phyloP scores from a whole-genome alignment of 768 basidiomycete genomes.

The Agrocybe praecox region DNA sequence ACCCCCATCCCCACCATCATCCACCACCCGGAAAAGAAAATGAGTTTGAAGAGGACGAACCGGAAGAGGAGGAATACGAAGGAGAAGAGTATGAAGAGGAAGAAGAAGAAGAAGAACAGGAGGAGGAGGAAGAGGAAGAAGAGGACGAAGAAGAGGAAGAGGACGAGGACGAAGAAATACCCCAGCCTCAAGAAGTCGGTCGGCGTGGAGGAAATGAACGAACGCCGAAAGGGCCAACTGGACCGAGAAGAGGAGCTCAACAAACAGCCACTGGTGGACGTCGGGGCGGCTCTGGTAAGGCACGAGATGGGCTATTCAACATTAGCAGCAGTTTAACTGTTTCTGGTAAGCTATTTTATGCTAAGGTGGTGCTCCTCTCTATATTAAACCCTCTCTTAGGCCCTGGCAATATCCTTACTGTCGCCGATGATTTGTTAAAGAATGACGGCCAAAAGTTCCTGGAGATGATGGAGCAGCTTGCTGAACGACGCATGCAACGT shows the following conservation, averaged over 20 bases:
- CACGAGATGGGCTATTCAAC: slow-evolving; percentile 72
- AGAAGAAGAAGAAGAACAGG: slow-evolving; percentile 44
- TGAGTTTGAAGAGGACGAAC: slow-evolving; percentile 72
- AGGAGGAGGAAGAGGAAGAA: slow-evolving; percentile 52
- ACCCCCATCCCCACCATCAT: slow-evolving; percentile 42
- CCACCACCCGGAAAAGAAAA: slow-evolving; percentile 61
- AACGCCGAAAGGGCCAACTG: slow-evolving; percentile 14
- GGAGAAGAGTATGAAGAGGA: slow-evolving; percentile 43
- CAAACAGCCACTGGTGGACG: slow-evolving; percentile 18
- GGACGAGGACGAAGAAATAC: slow-evolving; percentile 41
- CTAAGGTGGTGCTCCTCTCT: not conserved
- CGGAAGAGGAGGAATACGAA: slow-evolving; percentile 55
- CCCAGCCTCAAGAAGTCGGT: slow-evolving; percentile 35
- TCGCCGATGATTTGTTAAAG: slow-evolving; percentile 97
- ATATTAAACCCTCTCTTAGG: slow-evolving; percentile 38
- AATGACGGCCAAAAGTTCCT: slow-evolving; percentile 99
- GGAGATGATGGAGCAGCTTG: slow-evolving; percentile 99
- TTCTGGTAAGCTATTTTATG: slow-evolving; percentile 53
- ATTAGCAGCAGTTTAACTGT: slow-evolving; percentile 85
- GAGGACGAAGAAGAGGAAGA: slow-evolving; percentile 66
- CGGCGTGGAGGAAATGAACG: slow-evolving; percentile 26
- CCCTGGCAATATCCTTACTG: slow-evolving; percentile 94
- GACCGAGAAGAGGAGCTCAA: slow-evolving; percentile 17
- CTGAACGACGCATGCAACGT: slow-evolving; percentile 89
- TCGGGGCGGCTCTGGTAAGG: slow-evolving; percentile 31